Conservation (phyloP, 2,329 filamentous ascomycete species). For the Stemphylium lycopersici region DNA sequence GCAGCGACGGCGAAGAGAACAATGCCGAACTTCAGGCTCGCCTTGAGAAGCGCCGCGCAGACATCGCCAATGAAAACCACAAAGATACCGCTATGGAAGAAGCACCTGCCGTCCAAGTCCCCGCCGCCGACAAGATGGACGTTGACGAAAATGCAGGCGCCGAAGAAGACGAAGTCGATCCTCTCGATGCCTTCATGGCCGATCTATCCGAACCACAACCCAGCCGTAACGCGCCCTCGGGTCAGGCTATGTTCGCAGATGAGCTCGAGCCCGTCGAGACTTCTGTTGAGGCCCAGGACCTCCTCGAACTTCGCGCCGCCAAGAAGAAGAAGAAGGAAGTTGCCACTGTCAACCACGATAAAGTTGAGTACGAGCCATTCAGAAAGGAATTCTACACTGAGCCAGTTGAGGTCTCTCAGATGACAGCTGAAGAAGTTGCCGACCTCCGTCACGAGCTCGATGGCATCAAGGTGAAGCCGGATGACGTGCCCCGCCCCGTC, state of each 20-base stretch:
- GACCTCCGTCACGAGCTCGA: conserved; percentile 86
- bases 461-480: conserved; percentile 80
- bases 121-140: conserved; percentile 59
- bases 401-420: conserved; percentile 78
- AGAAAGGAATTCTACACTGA: conserved; percentile 96
- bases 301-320: conserved; percentile 60
- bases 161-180: conserved; percentile 79
- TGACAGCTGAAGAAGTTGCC: conserved; percentile 83
- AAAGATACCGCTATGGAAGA: conserved; percentile 56
- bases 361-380: conserved; percentile 83
- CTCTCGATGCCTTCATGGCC: conserved; percentile 97
- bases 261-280: conserved; percentile 73
- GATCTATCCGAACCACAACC: conserved; percentile 55
- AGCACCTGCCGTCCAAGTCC: conserved; percentile 33
- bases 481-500: conserved; percentile 89
- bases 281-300: conserved; percentile 65
- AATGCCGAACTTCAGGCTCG: conserved; percentile 85
- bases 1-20: conserved; percentile 84
- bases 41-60: conserved; percentile 73
- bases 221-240: conserved; percentile 64
- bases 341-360: conserved; percentile 83
- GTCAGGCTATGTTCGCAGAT: conserved; percentile 87
- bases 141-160: conserved; percentile 55
- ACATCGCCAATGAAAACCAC: conserved; percentile 61
- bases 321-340: conserved; percentile 94